Conservation (phyloP, 2,329 filamentous ascomycete species). For the Neonectria coccinea region DNA sequence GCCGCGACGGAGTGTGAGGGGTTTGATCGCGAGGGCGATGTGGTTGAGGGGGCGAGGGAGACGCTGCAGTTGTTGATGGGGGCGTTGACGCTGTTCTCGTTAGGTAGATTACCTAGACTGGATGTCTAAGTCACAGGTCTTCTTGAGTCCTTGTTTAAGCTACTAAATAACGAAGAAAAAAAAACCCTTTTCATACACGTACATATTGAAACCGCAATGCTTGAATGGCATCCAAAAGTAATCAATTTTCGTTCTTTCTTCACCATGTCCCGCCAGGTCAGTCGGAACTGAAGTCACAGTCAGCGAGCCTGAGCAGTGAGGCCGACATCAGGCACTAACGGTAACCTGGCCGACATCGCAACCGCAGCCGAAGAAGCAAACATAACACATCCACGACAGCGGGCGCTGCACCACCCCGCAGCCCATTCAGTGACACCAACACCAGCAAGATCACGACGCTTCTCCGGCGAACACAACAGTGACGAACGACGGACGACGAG, state of each 20-base stretch:
- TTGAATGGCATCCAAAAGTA: too few relatives aligned
- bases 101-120: not conserved
- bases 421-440: too few relatives aligned
- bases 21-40: conserved; percentile 17
- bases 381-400: not conserved
- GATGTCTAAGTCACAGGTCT: too few relatives aligned
- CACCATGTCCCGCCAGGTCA: not conserved
- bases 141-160: too few relatives aligned
- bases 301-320: not conserved
- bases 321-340: not conserved
- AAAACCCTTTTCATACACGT: too few relatives aligned
- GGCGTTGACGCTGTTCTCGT: not conserved
- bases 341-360: not conserved
- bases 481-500: too few relatives aligned
- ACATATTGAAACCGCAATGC: not conserved
- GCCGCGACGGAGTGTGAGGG: conserved; percentile 16
- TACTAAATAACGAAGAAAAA: too few relatives aligned
- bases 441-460: not conserved
- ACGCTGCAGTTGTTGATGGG: conserved; percentile 4
- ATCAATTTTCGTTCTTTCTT: too few relatives aligned
- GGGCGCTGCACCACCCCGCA: not conserved
- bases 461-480: not conserved
- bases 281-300: too few relatives aligned
- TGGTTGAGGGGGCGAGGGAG: conserved; percentile 1
- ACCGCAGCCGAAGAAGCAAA: not conserved